Percentiles rank a stretch among this genome's conserved stretches.
Evolutionary conservation across 176 grass and related monocot species (phyloP).

Genomic region (Ensete glaucum): DNA sequence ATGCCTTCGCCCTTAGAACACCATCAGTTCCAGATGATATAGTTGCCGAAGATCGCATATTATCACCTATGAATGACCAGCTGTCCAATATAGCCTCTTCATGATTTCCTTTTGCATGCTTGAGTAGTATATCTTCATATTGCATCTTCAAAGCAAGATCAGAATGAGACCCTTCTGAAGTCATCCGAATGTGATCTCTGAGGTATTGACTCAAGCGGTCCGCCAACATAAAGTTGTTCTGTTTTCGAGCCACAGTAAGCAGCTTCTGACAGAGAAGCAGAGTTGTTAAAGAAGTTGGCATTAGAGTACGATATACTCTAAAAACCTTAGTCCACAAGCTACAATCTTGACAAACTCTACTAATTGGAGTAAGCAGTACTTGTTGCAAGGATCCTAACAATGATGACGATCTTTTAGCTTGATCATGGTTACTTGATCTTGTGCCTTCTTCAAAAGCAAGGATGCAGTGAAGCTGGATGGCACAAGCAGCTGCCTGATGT

Average conservation of each 20-base stretch:
- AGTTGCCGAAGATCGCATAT: conserved; percentile 36
- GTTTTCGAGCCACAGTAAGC: conserved; percentile 71
- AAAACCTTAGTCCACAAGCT: conserved; percentile 85
- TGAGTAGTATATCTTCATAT: conserved; percentile 80
- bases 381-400: conserved; percentile 50
- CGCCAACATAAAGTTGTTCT: conserved; percentile 81
- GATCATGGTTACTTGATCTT: conserved; percentile 30
- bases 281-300: conserved; percentile 60
- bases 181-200: conserved; percentile 44
- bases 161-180: conserved; percentile 35
- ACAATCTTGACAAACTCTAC: conserved; percentile 64
- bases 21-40: conserved; percentile 31
- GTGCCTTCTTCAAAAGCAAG: conserved; percentile 70
- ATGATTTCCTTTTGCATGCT: conserved; percentile 54
- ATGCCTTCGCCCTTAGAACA: conserved; percentile 73
- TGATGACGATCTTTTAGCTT: conserved; percentile 34
- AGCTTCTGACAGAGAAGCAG: conserved; percentile 69
- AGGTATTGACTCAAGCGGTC: conserved; percentile 69
- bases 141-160: conserved; percentile 68
- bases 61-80: conserved; percentile 60
- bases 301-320: conserved; percentile 58
- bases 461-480: conserved; percentile 75
- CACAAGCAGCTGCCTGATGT: conserved; percentile 53
- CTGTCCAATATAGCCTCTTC: conserved; percentile 66
- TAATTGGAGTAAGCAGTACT: conserved; percentile 45